Evolutionary conservation across 129 eudicot species (phyloP), one percentile per base, ranked within the genome.

Genomic region (Escallonia rubra): DNA sequence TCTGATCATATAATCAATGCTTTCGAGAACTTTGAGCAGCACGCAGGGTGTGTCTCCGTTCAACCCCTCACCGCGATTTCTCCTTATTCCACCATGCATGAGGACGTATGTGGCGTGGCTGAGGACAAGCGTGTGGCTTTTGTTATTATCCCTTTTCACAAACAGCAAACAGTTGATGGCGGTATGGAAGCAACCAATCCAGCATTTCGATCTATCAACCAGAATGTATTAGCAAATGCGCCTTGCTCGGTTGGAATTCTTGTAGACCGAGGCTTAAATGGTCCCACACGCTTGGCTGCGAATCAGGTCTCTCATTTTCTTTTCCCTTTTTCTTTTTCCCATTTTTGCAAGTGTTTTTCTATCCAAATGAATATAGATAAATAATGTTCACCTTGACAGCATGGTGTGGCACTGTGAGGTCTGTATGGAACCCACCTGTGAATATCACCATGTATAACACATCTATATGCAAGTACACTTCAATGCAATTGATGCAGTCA

Each of bases 201-300:
- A 2, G 79, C 89, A 1, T 87, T 65, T n/a, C 79, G 89, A 3
- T 13, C 66, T 1, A 71, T 90, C n/a, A 90, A 90, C 69, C 95
- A 87, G 55, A 90, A 87, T 14, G 88, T 87, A n/a, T 57, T 84
- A 45, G 87, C 87, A 3, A 84, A 90, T 40, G 72, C 95, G 0
- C 95, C 95, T 8, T 90, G 97, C 80, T 83, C 97, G 0, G 84
- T 90, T 38, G 97, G 91, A 0, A 90, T 90, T 15, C 77, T 90
- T 10, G 85, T 90, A 6, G 97, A 90, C 64, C 61, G 97, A 38
- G 97, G 97, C 3, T 74, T 87, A 10, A 76, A 74, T 8, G 96
- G 90, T 8, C 57, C 81, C 7, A 81, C 88, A 10, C 68, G 89
- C 53, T 43, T 87, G 6, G 82, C 81, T 0, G 80, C 86, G 12